These are phyloP conservation scores for Cucurbitaria berberidis DNA, from an alignment of 2,329 filamentous ascomycete species.

Conservation along the genomic window DNA sequence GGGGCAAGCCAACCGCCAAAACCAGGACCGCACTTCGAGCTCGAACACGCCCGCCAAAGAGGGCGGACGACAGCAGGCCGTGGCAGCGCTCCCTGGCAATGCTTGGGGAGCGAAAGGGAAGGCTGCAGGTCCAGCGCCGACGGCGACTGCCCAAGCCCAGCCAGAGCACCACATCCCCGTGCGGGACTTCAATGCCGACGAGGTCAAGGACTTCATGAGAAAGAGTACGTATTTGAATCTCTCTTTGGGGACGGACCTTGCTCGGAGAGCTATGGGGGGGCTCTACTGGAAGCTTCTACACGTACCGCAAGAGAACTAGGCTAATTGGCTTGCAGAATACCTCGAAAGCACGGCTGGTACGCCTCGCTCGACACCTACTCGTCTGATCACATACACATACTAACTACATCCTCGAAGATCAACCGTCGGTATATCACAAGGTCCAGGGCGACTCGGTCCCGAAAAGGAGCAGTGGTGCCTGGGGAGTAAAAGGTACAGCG, in stretches of 20 bases:
- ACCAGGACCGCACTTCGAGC: conserved; percentile 37
- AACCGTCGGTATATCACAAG: conserved; percentile 46
- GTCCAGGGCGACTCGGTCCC: conserved; percentile 49
- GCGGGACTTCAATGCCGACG: conserved; percentile 52
- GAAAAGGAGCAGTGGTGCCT: conserved; percentile 48
- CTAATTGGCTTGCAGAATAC: conserved; percentile 35
- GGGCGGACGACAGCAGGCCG: conserved; percentile 41
- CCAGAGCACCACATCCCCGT: conserved; percentile 44
- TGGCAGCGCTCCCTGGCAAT: conserved; percentile 40
- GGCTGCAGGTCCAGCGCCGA: conserved; percentile 23
- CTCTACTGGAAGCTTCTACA: not conserved
- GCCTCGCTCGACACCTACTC: conserved; percentile 6
- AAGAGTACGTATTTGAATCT: conserved; percentile 42
- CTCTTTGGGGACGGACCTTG: not conserved
- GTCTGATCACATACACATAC: conserved; percentile 11
- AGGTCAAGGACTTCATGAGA: conserved; percentile 52
- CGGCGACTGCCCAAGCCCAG: conserved; percentile 25
- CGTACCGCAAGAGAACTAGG: conserved; percentile 3
- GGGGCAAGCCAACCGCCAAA: conserved; percentile 41
- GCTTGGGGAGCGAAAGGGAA: conserved; percentile 46
- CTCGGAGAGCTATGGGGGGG: not conserved
- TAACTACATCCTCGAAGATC: conserved; percentile 33
- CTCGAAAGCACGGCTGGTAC: conserved; percentile 40
- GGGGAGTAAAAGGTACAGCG: conserved; percentile 49
- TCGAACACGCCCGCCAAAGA: conserved; percentile 44